phyloP scores from a whole-genome alignment of 2,329 filamentous ascomycete species.

The Aspergillus spinulosporus region DNA sequence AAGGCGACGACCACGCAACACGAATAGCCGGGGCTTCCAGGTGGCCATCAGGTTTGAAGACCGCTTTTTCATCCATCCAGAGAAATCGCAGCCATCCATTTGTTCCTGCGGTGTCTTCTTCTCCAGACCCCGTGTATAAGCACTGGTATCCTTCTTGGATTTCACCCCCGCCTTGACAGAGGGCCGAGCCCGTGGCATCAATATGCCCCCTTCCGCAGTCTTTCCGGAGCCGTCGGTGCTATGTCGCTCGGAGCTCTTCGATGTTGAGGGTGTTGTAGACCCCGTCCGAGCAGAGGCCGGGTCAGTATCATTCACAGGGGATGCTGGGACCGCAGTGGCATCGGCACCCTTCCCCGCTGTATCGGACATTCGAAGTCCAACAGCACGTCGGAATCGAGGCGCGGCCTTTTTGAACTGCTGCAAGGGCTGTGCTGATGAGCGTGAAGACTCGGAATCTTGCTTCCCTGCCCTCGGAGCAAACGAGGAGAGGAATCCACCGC shows the following conservation, averaged over 20 bases:
- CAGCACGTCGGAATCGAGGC: constrained; percentile 58
- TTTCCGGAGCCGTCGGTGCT: constrained; percentile 63
- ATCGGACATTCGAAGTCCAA: constrained; percentile 83
- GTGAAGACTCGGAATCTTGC: constrained; percentile 52
- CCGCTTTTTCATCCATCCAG: constrained; percentile 99
- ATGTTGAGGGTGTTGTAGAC: constrained; percentile 66
- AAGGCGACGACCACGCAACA: constrained; percentile 84
- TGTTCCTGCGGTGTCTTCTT: constrained; percentile 81
- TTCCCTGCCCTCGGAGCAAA: constrained; percentile 50
- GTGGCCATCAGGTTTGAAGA: constrained; percentile 94
- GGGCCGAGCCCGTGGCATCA: constrained; percentile 54
- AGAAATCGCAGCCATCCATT: constrained; percentile 84
- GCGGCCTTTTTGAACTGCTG: constrained; percentile 59
- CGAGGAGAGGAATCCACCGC: constrained; percentile 45
- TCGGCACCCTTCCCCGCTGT: constrained; percentile 57
- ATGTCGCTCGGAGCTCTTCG: constrained; percentile 75
- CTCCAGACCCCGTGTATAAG: constrained; percentile 81
- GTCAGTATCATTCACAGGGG: constrained; percentile 54
- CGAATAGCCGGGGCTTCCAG: constrained; percentile 96
- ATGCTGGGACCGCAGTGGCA: constrained; percentile 44
- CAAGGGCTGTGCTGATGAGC: constrained; percentile 49
- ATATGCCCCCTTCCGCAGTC: constrained; percentile 49
- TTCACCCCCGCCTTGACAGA: constrained; percentile 56
- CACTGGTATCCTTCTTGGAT: constrained; percentile 91
- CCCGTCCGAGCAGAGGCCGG: constrained; percentile 73